Evolutionary conservation across 805 yeast species (phyloP).

Genomic region (Wickerhamia fluorescens): DNA sequence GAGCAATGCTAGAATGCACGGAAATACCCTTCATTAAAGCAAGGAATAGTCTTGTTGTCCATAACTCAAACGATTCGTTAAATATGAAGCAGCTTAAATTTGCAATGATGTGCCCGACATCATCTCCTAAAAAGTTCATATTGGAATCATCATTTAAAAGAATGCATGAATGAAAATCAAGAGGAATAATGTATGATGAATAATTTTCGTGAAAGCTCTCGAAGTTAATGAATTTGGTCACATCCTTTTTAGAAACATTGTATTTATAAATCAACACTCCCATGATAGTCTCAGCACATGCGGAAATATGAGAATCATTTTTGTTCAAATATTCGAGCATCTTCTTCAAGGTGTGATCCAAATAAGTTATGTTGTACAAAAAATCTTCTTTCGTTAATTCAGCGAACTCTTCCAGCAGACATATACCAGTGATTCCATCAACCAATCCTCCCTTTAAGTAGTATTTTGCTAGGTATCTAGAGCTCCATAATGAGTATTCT

Average conservation of each 20-base stretch:
- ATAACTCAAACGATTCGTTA: constrained; percentile 12
- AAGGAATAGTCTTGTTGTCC: constrained; percentile 25
- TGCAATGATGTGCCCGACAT: constrained; percentile 7
- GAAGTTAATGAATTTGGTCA: constrained; percentile 16
- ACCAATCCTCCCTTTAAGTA: constrained; percentile 15
- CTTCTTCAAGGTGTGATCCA: constrained; percentile 20
- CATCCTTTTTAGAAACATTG: constrained; percentile 9
- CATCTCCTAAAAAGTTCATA: constrained; percentile 7
- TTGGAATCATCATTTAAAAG: constrained; percentile 20
- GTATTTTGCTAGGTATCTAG: constrained; percentile 14
- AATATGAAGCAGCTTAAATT: constrained; percentile 7
- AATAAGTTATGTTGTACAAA: constrained; percentile 9
- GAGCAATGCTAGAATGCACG: constrained; percentile 18
- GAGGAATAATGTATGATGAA: constrained; percentile 18
- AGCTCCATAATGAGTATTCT: constrained; percentile 16
- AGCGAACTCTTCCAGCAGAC: constrained; percentile 3
- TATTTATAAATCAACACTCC: constrained; percentile 32
- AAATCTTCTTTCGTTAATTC: constrained; percentile 10
- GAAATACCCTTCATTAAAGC: constrained; percentile 28
- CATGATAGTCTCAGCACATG: constrained; percentile 31
- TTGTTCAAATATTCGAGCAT: constrained; percentile 13
- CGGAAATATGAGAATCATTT: constrained; percentile 12
- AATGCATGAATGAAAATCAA: constrained; percentile 28
- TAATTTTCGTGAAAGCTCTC: constrained; percentile 9
- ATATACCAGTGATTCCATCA: constrained; percentile 2